These are phyloP conservation scores for Cyberlindnera maritima DNA, from an alignment of 805 yeast species.

Conservation along the genomic window DNA sequence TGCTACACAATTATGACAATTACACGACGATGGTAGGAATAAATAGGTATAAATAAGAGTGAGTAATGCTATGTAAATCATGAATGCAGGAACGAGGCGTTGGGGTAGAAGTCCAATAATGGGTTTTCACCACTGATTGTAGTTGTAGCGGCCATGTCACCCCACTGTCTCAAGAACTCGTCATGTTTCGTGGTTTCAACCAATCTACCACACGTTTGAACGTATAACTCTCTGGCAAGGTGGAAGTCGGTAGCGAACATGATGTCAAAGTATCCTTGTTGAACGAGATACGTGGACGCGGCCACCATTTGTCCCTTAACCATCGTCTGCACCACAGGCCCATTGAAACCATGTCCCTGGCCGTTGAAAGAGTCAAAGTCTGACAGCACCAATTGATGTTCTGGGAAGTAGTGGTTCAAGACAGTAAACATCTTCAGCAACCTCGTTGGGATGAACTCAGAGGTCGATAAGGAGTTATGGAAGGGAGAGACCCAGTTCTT, in stretches of 20 bases:
- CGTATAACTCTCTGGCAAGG: conserved; percentile 58
- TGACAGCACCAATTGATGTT: conserved; percentile 69
- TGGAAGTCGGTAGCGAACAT: conserved; percentile 82
- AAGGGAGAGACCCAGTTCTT: conserved; percentile 60
- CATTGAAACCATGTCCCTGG: conserved; percentile 52
- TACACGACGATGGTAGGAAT: too few relatives aligned
- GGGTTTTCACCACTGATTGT: conserved; percentile 83
- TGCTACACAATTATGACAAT: too few relatives aligned
- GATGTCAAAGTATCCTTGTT: conserved; percentile 83
- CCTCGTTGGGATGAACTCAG: conserved; percentile 79
- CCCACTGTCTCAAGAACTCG: conserved; percentile 69
- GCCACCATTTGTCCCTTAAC: conserved; percentile 65
- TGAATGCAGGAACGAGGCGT: conserved; percentile 40
- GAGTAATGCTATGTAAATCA: too few relatives aligned
- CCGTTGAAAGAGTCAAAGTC: conserved; percentile 49
- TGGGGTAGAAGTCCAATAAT: conserved; percentile 71
- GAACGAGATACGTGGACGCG: conserved; percentile 71
- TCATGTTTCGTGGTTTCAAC: conserved; percentile 55
- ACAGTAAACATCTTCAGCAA: conserved; percentile 62
- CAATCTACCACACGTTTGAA: conserved; percentile 58
- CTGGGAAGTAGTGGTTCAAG: conserved; percentile 63
- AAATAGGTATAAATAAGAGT: too few relatives aligned
- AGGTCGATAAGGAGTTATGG: conserved; percentile 61
- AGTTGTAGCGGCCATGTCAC: conserved; percentile 61
- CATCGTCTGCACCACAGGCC: conserved; percentile 82